Percentiles rank a stretch among this genome's conserved stretches.
These are phyloP conservation scores for Megacollybia platyphylla DNA, from an alignment of 1,284 basidiomycete species.

Conservation along the genomic window DNA sequence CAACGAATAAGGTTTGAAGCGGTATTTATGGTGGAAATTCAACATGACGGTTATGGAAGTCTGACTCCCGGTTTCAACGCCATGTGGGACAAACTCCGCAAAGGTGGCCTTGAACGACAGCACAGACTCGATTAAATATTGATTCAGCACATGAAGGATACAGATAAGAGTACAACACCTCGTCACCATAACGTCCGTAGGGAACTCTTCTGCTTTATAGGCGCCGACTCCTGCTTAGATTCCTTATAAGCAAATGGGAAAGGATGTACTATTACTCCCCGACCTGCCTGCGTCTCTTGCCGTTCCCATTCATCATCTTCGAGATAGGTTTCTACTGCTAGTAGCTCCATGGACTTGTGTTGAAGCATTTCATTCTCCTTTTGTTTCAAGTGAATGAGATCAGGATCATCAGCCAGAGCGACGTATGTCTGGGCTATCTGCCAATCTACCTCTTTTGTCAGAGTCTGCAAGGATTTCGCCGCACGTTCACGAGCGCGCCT, in stretches of 20 bases:
- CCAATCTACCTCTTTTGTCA: conserved; percentile 61
- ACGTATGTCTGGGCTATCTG: conserved; percentile 54
- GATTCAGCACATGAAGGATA: no score
- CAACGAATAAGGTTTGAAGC: no score
- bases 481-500: conserved; percentile 39
- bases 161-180: no score
- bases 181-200: no score
- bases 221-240: neutral
- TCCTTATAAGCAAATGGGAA: neutral
- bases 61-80: no score
- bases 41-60: no score
- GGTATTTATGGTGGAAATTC: no score
- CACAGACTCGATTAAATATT: no score
- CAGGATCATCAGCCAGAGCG: conserved; percentile 38
- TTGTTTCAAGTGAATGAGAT: conserved; percentile 14
- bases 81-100: no score
- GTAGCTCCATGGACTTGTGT: conserved; percentile 23
- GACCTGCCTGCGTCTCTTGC: conserved; percentile 16
- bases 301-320: conserved; percentile 61
- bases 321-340: conserved; percentile 46
- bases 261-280: conserved; percentile 7
- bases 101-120: no score
- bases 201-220: no score
- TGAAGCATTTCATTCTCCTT: conserved; percentile 7
- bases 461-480: conserved; percentile 42